phyloP scores from a whole-genome alignment of 1,284 basidiomycete species.

The Leccinum solheimii region DNA sequence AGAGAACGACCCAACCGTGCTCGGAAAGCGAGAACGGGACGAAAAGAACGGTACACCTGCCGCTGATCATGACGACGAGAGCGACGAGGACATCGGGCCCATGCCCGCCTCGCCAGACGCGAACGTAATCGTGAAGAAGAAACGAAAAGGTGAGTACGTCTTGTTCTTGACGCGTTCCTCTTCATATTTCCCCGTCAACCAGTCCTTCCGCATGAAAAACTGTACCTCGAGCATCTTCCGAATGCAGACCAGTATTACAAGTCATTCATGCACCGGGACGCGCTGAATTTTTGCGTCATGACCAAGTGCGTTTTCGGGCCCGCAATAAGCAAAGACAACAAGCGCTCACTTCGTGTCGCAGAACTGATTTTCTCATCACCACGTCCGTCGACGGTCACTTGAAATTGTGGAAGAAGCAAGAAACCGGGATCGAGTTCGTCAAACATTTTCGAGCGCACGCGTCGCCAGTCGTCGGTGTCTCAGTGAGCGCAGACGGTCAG shows the following conservation, averaged over 20 bases:
- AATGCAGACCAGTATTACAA: constrained; percentile 93
- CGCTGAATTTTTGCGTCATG: constrained; percentile 84
- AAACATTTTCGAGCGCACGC: constrained; percentile 94
- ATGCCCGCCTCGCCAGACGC: constrained; percentile 65
- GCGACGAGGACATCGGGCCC: constrained; percentile 73
- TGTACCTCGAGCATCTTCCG: constrained; percentile 92
- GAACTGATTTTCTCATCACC: constrained; percentile 92
- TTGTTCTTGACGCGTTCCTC: constrained; percentile 38
- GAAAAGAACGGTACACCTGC: constrained; percentile 15
- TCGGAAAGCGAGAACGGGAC: constrained; percentile 66
- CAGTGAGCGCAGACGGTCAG: constrained; percentile 90
- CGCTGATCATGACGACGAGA: constrained; percentile 40
- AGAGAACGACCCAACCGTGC: constrained; percentile 44
- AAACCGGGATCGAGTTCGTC: constrained; percentile 88
- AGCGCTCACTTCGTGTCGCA: constrained; percentile 32
- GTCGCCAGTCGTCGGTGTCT: constrained; percentile 75
- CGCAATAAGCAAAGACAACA: background rate
- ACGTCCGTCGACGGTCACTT: constrained; percentile 94
- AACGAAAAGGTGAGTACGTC: constrained; percentile 63
- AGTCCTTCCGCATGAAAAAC: constrained; percentile 75
- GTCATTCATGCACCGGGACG: constrained; percentile 98
- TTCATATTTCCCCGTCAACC: constrained; percentile 14
- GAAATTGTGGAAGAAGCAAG: constrained; percentile 99
- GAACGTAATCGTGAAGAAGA: constrained; percentile 55
- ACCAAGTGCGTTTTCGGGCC: constrained; percentile 61